These are phyloP conservation scores for Ramularia endophylla DNA, from an alignment of 2,329 filamentous ascomycete species.

Conservation along the genomic window DNA sequence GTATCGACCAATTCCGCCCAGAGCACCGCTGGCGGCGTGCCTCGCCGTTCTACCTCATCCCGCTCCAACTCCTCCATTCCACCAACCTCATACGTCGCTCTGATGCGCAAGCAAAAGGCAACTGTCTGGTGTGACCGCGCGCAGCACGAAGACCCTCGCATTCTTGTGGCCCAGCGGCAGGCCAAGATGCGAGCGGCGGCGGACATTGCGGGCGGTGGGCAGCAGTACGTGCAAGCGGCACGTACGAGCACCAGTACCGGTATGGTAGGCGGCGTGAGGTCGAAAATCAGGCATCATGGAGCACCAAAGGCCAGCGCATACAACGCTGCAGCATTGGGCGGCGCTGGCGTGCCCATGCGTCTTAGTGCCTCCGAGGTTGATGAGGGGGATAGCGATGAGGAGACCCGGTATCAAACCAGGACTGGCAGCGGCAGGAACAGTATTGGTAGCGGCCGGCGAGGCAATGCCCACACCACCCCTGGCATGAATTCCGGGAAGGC, in stretches of 20 bases:
- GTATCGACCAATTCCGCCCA: constrained; percentile 41
- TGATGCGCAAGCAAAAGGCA: constrained; percentile 95
- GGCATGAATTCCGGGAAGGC: constrained; percentile 8
- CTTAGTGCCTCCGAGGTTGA: constrained; percentile 95
- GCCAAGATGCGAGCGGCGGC: constrained; percentile 81
- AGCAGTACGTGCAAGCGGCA: constrained; percentile 26
- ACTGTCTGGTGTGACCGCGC: constrained; percentile 97
- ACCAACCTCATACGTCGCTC: constrained; percentile 78
- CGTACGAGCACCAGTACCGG: constrained; percentile 31
- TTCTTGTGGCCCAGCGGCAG: constrained; percentile 74
- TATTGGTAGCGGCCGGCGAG: constrained; percentile 38
- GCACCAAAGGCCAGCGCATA: constrained; percentile 76
- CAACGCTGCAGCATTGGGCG: constrained; percentile 65
- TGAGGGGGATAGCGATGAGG: constrained; percentile 68
- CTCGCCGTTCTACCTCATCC: constrained; percentile 72
- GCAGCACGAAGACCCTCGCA: constrained; percentile 82
- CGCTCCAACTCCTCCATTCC: constrained; percentile 57
- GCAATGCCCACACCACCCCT: constrained; percentile 30
- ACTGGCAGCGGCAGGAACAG: constrained; percentile 70
- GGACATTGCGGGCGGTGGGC: constrained; percentile 65
- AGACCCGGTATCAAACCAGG: constrained; percentile 58
- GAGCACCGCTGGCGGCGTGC: constrained; percentile 31
- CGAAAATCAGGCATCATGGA: constrained; percentile 84
- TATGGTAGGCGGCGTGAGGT: constrained; percentile 52
- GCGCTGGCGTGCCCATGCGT: constrained; percentile 81